Conservation (phyloP, 228 moss, liverwort and hornwort species). For the Sphagnum magellanicum region DNA sequence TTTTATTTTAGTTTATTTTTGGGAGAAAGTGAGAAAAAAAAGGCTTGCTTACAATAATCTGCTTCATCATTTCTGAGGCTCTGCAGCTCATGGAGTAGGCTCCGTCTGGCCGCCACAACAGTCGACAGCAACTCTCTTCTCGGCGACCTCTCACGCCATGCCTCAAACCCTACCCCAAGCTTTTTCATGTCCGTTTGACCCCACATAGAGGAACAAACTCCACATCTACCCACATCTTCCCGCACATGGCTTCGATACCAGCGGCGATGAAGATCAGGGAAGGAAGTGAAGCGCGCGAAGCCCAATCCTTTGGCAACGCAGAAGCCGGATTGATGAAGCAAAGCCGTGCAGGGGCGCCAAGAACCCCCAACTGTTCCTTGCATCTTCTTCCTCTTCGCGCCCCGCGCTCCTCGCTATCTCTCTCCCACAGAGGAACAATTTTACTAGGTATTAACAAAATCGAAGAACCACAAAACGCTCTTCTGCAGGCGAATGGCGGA, state of each 20-base stretch:
- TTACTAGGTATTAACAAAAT: too few relatives aligned
- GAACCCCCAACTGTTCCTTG: conserved; percentile 42
- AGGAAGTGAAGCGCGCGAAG: conserved; percentile 4
- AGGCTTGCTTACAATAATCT: conserved; percentile 35
- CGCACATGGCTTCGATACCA: conserved; percentile 3
- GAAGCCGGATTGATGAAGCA: conserved; percentile 13
- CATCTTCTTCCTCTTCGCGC: conserved; percentile 8
- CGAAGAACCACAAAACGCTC: too few relatives aligned
- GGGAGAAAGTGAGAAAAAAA: background rate
- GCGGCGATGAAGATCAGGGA: conserved; percentile 9
- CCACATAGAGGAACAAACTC: background rate
- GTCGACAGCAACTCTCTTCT: conserved; percentile 18
- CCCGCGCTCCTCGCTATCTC: conserved; percentile 4
- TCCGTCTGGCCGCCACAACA: conserved; percentile 39
- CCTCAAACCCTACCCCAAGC: conserved; percentile 17
- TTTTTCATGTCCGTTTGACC: conserved; percentile 4
- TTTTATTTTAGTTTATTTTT: background rate
- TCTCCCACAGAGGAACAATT: background rate
- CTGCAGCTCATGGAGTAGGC: conserved; percentile 73
- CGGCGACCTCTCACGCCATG: conserved; percentile 10
- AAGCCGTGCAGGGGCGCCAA: conserved; percentile 34
- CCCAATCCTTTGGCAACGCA: background rate
- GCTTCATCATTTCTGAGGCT: conserved; percentile 52
- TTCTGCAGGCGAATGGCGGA: too few relatives aligned
- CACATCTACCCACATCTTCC: conserved; percentile 6